Base-by-base conservation (phyloP, 768 basidiomycete genomes). In the Leccinum uliginosum region DNA sequence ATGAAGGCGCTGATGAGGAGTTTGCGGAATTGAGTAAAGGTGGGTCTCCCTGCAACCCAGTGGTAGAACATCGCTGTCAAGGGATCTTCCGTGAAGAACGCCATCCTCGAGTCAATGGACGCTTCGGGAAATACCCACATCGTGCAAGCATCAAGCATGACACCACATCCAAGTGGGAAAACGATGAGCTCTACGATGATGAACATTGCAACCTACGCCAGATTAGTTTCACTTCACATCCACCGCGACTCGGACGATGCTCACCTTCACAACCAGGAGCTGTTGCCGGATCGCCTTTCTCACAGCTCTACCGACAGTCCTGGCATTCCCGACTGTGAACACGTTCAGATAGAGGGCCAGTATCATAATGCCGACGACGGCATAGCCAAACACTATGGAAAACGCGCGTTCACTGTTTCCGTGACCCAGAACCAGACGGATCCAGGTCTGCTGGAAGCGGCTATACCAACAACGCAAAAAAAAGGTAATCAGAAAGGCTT, bases 111-210 rank as follows among this genome's bases (percentile, higher is more conserved):
- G 14, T 78, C 69, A 29, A 91, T 61, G 51, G 84, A 88, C 0
- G 85, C 83, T 59, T 85, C 84, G 1, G 89, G 87, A 74, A 97
- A 93, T 23, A 96, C 73, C 78, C 91, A 93, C n/a, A 95, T 79
- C 3, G 89, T 89, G 64, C 85, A 93, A 7, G 87, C 64, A 70
- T 95, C 90, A 34, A 98, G 75, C 65, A 93, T 84, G 46, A 91
- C 71, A 6, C 96, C 96, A 57, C 94, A 94, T 14, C 87, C 86
- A 11, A 96, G 77, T 0, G 96, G 96, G 76, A 98, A 97, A 6
- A 89, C 76, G 30, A 93, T 80, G 26, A 97, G 78, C 69, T 98
- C 95, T 40, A 96, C 86, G 65, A 91, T 79, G 56, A 98, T 95
- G 73, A 98, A 98, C 46, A 88, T 78, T 3, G 91, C 92, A 50